Conservation (phyloP, 1,284 basidiomycete genomes). For the Pseudomicrostroma phylloplanum region DNA sequence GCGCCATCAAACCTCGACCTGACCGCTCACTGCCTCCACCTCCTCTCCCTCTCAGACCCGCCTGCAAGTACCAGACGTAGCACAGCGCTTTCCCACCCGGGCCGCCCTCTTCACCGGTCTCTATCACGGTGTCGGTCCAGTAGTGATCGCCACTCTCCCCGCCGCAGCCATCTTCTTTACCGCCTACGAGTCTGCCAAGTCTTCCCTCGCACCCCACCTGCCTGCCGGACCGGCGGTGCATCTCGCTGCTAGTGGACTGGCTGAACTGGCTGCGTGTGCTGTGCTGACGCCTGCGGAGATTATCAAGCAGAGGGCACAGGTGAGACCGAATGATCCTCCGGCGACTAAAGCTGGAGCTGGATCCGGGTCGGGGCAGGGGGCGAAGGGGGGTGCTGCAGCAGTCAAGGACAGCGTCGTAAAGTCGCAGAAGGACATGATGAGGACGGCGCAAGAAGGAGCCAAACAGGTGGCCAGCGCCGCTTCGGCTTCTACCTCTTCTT, state of each 20-base stretch:
- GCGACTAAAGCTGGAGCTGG: too few species aligned
- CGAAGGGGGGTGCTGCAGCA: too few species aligned
- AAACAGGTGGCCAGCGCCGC: conserved; percentile 22
- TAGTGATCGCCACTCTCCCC: conserved; percentile 20
- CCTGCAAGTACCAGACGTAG: conserved; percentile 13
- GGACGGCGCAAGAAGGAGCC: background rate
- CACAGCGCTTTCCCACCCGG: conserved; percentile 15
- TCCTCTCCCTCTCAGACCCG: conserved; percentile 8
- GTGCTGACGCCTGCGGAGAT: conserved; percentile 41
- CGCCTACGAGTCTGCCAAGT: conserved; percentile 33
- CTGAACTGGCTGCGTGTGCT: conserved; percentile 37
- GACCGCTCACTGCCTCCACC: background rate
- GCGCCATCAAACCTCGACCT: background rate
- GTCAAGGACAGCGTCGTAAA: too few species aligned
- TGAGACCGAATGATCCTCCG: background rate
- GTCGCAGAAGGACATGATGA: too few species aligned
- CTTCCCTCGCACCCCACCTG: conserved; percentile 4
- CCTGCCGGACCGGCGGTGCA: conserved; percentile 23
- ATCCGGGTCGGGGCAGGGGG: too few species aligned
- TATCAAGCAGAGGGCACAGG: conserved; percentile 39
- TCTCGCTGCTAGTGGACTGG: conserved; percentile 27
- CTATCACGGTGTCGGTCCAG: conserved; percentile 20
- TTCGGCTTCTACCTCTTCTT: conserved; percentile 2
- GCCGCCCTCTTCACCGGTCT: conserved; percentile 15
- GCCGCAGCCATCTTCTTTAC: conserved; percentile 38